Evolutionary conservation across 768 basidiomycete species (phyloP).

Genomic region (Panellus pusillus): DNA sequence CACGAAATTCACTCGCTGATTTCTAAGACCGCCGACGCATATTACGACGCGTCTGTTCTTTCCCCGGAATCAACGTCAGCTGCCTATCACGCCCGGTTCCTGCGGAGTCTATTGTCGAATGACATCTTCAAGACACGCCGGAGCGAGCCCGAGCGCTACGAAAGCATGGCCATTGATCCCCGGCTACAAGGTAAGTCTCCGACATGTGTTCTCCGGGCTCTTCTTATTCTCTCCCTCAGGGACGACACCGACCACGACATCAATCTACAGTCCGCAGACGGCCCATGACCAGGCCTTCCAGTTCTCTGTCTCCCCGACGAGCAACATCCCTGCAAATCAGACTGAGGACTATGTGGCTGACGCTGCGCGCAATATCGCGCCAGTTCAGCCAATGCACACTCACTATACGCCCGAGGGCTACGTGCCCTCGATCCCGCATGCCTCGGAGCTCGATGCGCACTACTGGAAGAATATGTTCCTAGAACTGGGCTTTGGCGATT

Average conservation of each 20-base stretch:
- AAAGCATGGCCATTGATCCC: constrained; percentile 52
- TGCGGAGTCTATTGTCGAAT: constrained; percentile 65
- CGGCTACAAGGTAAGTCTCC: constrained; percentile 49
- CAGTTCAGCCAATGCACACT: not conserved
- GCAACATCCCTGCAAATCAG: constrained; percentile 5
- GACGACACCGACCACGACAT: constrained; percentile 4
- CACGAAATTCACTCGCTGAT: constrained; percentile 68
- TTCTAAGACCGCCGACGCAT: constrained; percentile 72
- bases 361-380: constrained; percentile 2
- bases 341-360: constrained; percentile 18
- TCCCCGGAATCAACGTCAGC: constrained; percentile 64
- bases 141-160: constrained; percentile 38
- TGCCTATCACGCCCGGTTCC: constrained; percentile 79
- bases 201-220: constrained; percentile 13
- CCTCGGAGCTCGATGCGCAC: constrained; percentile 60
- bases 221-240: constrained; percentile 6
- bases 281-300: constrained; percentile 38
- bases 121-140: constrained; percentile 59
- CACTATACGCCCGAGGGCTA: constrained; percentile 27
- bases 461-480: constrained; percentile 78
- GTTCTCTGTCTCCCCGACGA: constrained; percentile 41
- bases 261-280: constrained; percentile 25
- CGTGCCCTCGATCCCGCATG: constrained; percentile 39
- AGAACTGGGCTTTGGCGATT: constrained; percentile 68
- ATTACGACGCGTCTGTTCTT: constrained; percentile 66